Evolutionary conservation across 2,329 filamentous ascomycete genomes (phyloP).

Genomic region (Penicillium sp.): DNA sequence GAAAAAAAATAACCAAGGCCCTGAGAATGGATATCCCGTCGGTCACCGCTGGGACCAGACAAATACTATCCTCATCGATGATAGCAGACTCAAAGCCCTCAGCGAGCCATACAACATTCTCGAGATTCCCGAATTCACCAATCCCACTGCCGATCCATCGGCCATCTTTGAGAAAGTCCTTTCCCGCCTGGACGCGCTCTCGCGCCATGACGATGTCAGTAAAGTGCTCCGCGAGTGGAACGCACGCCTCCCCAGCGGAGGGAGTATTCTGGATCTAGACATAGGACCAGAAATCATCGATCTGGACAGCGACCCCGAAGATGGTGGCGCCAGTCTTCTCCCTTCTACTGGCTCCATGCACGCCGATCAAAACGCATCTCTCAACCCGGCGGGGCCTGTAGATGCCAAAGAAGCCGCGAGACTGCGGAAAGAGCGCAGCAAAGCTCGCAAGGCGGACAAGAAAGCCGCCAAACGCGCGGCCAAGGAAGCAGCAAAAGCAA

Average conservation of each 20-base stretch:
- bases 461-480: conserved; percentile 7
- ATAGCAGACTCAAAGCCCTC: conserved; percentile 73
- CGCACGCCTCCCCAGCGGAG: conserved; percentile 9
- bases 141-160: conserved; percentile 40
- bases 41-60: conserved; percentile 69
- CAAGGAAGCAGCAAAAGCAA: not conserved
- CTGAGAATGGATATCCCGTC: conserved; percentile 35
- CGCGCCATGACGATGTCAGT: conserved; percentile 50
- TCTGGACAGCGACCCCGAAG: conserved; percentile 9
- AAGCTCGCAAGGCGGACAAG: conserved; percentile 23
- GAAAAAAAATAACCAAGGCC: conserved; percentile 29
- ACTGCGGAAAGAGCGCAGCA: conserved; percentile 15
- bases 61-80: conserved; percentile 89
- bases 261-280: conserved; percentile 24
- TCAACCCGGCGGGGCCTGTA: conserved; percentile 3
- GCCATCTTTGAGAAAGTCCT: conserved; percentile 52
- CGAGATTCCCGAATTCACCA: conserved; percentile 71
- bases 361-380: conserved; percentile 1
- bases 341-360: not conserved
- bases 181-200: conserved; percentile 52
- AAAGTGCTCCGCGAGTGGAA: conserved; percentile 41
- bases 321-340: conserved; percentile 16
- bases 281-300: conserved; percentile 8
- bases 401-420: not conserved
- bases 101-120: conserved; percentile 82